A percentile compares a stretch with the other conserved stretches of the same genome.
phyloP scores from a whole-genome alignment of 805 yeast species.

The Yarrowia sp. region DNA sequence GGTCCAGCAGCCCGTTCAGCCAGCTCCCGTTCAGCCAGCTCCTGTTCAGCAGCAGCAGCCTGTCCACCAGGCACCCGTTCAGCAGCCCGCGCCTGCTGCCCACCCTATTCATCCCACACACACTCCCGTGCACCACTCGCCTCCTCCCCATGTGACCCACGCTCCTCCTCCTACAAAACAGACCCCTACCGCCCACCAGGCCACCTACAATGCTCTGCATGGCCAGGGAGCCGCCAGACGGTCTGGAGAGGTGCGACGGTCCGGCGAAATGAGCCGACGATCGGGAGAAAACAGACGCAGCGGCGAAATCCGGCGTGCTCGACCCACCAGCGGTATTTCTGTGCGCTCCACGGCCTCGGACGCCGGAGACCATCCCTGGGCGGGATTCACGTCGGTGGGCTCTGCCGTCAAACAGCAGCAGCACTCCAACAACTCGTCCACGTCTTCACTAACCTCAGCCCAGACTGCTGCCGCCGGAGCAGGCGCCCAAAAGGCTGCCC shows the following conservation, averaged over 20 bases:
- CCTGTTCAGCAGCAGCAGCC: too few species aligned
- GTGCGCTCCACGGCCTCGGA: constrained; percentile 26
- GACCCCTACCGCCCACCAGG: constrained; percentile 33
- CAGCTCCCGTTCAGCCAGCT: not conserved
- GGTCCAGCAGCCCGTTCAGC: not conserved
- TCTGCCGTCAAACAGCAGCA: constrained; percentile 32
- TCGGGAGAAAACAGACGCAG: constrained; percentile 25
- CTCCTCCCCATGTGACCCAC: constrained; percentile 23
- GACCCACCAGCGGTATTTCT: constrained; percentile 23
- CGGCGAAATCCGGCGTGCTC: constrained; percentile 19
- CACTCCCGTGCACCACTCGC: not conserved
- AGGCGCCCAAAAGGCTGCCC: constrained; percentile 23
- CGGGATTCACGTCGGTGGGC: constrained; percentile 25
- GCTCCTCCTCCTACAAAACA: constrained; percentile 13
- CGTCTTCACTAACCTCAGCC: constrained; percentile 34
- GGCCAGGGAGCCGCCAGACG: constrained; percentile 20
- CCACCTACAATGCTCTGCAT: constrained; percentile 36
- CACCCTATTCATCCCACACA: not conserved
- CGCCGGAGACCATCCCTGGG: constrained; percentile 23
- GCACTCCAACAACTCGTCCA: constrained; percentile 34
- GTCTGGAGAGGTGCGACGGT: constrained; percentile 32
- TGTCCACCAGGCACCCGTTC: too few species aligned
- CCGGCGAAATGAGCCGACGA: constrained; percentile 23
- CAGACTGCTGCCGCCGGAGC: constrained; percentile 27
- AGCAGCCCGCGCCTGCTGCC: too few species aligned